Evolutionary conservation across 1,139 yeast species (phyloP).

Genomic region (Scheffersomyces insectosa): DNA sequence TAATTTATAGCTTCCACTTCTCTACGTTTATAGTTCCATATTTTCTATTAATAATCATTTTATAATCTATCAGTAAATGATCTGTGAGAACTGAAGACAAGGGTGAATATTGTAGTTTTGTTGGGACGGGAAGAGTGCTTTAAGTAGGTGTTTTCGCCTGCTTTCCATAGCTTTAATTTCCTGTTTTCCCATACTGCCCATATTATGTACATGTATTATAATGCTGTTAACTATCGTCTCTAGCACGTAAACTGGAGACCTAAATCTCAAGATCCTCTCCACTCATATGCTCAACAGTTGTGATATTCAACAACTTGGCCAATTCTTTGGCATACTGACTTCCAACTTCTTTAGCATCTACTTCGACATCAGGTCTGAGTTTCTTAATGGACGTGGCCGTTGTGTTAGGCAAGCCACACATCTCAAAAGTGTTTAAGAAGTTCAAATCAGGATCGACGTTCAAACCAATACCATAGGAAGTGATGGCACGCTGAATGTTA

Average conservation of each 20-base stretch:
- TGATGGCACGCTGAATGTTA: conserved; percentile 78
- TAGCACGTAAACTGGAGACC: no score
- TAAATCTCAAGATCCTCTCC: conserved; percentile 23
- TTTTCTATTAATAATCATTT: conserved; percentile 1
- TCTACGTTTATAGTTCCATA: conserved; percentile 1
- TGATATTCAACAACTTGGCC: conserved; percentile 48
- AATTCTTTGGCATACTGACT: conserved; percentile 52
- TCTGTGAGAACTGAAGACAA: no score
- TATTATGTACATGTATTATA: no score
- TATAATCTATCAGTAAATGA: background rate
- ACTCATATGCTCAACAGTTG: conserved; percentile 45
- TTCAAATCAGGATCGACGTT: conserved; percentile 75
- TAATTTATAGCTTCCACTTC: background rate
- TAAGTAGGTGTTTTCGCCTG: no score
- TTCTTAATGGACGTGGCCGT: conserved; percentile 37
- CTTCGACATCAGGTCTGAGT: conserved; percentile 11
- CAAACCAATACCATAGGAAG: conserved; percentile 87
- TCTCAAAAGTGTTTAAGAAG: conserved; percentile 68
- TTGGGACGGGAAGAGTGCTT: no score
- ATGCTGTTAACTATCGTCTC: no score
- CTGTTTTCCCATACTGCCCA: no score
- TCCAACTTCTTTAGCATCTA: conserved; percentile 46
- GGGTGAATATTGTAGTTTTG: no score
- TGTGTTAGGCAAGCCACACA: conserved; percentile 81
- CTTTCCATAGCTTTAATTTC: no score